Percentiles rank a stretch among this genome's conserved stretches.
phyloP scores from a whole-genome alignment of 768 basidiomycete species.

The Pholiota molesta region DNA sequence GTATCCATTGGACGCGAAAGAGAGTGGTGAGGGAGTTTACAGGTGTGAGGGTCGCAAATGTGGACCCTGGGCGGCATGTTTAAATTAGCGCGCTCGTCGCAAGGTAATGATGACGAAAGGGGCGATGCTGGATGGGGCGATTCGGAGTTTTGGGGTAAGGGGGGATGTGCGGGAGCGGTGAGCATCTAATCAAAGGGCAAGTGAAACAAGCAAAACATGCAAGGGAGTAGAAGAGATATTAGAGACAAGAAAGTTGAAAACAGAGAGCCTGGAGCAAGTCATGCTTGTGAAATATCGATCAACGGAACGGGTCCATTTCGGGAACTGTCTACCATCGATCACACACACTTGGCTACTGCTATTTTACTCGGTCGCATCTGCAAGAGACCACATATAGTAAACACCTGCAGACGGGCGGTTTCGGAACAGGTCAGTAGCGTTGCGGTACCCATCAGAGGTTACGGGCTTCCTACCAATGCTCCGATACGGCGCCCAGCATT shows the following conservation, averaged over 20 bases:
- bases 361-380: conserved; percentile 25
- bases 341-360: conserved; percentile 7
- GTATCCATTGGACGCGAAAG: conserved; percentile 1
- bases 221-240: conserved; percentile 6
- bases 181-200: conserved; percentile 1
- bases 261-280: conserved; percentile 11
- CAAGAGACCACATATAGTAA: conserved; percentile 88
- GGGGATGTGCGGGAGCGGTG: not conserved
- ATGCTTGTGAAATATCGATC: conserved; percentile 20
- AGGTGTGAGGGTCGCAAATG: not conserved
- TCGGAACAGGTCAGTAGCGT: conserved; percentile 7
- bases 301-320: conserved; percentile 25
- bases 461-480: conserved; percentile 62
- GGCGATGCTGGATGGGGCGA: not conserved
- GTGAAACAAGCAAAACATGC: conserved; percentile 1
- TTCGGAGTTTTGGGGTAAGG: not conserved
- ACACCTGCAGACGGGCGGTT: conserved; percentile 47
- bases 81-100: not conserved
- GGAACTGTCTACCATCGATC: conserved; percentile 17
- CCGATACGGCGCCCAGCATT: conserved; percentile 79
- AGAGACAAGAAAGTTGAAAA: conserved; percentile 11
- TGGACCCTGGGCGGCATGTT: conserved; percentile 4
- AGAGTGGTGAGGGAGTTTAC: not conserved
- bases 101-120: not conserved
- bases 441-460: not conserved